Evolutionary conservation across 306 rosid genomes (phyloP).

Genomic region (Vicia villosa): DNA sequence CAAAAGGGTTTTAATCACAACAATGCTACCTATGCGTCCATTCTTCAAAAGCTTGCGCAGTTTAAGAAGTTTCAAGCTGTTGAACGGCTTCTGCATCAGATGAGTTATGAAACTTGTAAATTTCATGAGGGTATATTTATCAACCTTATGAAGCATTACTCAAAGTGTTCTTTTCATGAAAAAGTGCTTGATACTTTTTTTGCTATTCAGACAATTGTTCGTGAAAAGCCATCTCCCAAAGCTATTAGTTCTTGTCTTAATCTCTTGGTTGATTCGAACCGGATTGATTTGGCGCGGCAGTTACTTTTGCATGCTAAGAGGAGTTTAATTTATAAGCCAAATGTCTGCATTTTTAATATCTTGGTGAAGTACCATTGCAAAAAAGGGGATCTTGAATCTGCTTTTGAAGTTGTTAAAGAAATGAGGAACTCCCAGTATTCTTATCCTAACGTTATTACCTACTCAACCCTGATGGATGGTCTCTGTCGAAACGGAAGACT

Average conservation of each 20-base stretch:
- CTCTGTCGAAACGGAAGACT: constrained; percentile 72
- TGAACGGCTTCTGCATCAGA: constrained; percentile 66
- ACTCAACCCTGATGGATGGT: constrained; percentile 81
- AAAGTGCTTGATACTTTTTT: constrained; percentile 67
- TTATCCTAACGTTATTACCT: constrained; percentile 73
- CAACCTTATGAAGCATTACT: constrained; percentile 79
- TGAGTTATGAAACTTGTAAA: constrained; percentile 81
- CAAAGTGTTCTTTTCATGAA: constrained; percentile 60
- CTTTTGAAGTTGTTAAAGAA: constrained; percentile 73
- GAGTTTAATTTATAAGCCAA: constrained; percentile 58
- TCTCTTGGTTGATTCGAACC: constrained; percentile 62
- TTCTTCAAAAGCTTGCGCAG: constrained; percentile 77
- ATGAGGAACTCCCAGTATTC: constrained; percentile 65
- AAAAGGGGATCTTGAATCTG: constrained; percentile 71
- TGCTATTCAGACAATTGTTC: constrained; percentile 62
- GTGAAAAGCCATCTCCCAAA: constrained; percentile 78
- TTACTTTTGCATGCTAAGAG: constrained; percentile 65
- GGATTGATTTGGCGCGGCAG: constrained; percentile 66
- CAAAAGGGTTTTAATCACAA: constrained; percentile 85
- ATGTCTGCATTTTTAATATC: constrained; percentile 77
- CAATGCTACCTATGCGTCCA: constrained; percentile 62
- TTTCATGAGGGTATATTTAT: constrained; percentile 81
- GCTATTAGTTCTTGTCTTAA: constrained; percentile 85
- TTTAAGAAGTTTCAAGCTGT: constrained; percentile 69
- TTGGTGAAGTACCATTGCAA: constrained; percentile 86